A percentile compares a stretch with the other conserved stretches of the same genome.
Evolutionary conservation across 2,329 filamentous ascomycete genomes (phyloP).

Genomic region (Epichloe baconii): DNA sequence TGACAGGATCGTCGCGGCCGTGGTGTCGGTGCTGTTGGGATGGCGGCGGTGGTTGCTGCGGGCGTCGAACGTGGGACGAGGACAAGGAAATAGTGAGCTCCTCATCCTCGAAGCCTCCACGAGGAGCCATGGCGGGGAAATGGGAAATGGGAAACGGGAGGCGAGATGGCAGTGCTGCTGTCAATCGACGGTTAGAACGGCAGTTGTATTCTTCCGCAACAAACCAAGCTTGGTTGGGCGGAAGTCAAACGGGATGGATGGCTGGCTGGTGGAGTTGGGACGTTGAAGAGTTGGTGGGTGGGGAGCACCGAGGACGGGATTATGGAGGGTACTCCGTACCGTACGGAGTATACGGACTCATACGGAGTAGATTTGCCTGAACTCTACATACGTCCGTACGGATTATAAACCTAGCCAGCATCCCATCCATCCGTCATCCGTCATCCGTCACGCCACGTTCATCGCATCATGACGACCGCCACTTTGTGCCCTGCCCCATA

Average conservation of each 20-base stretch:
- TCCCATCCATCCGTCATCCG: no score
- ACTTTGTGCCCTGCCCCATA: no score
- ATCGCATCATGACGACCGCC: no score
- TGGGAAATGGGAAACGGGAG: background rate
- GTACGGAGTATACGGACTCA: no score
- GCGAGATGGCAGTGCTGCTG: background rate
- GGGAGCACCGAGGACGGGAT: no score
- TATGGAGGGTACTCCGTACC: no score
- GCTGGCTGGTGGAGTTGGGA: background rate
- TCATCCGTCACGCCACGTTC: no score
- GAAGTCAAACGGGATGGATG: background rate
- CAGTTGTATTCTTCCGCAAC: background rate
- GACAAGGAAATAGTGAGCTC: constrained; percentile 69
- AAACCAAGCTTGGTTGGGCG: background rate
- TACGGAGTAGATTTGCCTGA: no score
- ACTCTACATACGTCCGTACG: no score
- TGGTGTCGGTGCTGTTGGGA: constrained; percentile 13
- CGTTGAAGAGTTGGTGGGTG: background rate
- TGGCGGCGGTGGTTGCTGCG: constrained; percentile 17
- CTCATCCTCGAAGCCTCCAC: constrained; percentile 60
- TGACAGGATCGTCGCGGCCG: constrained; percentile 10
- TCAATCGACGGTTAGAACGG: background rate
- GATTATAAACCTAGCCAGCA: no score
- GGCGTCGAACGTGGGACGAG: constrained; percentile 48
- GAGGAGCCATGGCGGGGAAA: constrained; percentile 31